Evolutionary conservation across 345 rosid genomes (phyloP), one percentile per base, ranked within the genome.

Genomic region (Raphanus sativus): DNA sequence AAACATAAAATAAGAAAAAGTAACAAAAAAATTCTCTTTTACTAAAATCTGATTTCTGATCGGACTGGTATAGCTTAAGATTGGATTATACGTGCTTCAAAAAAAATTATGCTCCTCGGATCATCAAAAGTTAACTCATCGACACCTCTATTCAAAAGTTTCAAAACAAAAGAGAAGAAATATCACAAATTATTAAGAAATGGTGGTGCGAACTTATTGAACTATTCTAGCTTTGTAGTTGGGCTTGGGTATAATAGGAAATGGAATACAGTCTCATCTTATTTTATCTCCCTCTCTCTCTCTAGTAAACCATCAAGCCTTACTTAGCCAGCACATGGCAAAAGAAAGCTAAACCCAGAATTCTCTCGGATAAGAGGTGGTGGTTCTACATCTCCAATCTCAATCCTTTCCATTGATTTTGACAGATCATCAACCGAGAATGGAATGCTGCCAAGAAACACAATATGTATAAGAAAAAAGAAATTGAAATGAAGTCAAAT

Each of bases 371-470:
- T 90, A 11, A 92, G 87, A 26, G 93, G 88, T 15, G 97, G 98
- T 1, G 98, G 95, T 78, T 92, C 97, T 5, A 94, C 84, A 81
- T 94, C 97, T 1, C 86, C 69, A 15, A 94, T 90, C 78, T 94
- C 97, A 60, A 91, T 87, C 69, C 86, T 91, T 83, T 89, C 87
- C 98, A 94, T 91, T 30, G 98, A 94, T 81, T 94, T 94, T 12
- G 98, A 94, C 33, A 92, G 77, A 78, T 94, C 98, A 70, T 94
- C 97, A 25, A 94, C 98, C 16, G 98, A 94, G 78, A 94, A 94
- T 13, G 98, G 98, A 68, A 94, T 94, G 89, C 98, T 94, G 89
- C 83, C 55, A 48, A 84, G 55, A 72, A 68, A 26, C 59, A 15
- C 5, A 29, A 10, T 5, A 11, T 48, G 55, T 15, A 10, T 45